Evolutionary conservation across 164 flowering plant species (phyloP).

Genomic region (Aristolochia fimbriata): DNA sequence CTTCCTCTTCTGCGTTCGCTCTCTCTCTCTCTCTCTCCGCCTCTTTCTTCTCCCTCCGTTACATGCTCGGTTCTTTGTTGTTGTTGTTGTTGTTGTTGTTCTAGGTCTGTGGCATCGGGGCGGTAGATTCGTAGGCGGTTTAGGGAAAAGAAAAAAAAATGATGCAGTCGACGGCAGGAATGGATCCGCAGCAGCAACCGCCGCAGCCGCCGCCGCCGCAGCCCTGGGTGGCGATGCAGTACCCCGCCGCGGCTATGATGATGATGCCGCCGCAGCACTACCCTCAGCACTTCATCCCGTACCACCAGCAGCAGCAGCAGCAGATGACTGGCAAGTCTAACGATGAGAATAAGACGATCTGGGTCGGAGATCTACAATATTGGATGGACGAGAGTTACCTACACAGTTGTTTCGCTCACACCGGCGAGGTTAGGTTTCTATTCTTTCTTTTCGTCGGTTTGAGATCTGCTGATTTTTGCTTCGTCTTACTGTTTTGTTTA

Average conservation of each 20-base stretch:
- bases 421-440: constrained; percentile 47
- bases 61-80: too few species aligned
- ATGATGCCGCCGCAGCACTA: constrained; percentile 62
- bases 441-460: neutral
- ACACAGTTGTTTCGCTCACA: constrained; percentile 53
- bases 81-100: neutral
- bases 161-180: constrained; percentile 42
- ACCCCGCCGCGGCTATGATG: constrained; percentile 61
- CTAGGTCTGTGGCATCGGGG: neutral
- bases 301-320: constrained; percentile 25
- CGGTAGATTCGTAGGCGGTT: neutral
- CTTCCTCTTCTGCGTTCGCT: too few species aligned
- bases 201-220: constrained; percentile 21
- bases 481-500: too few species aligned
- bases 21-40: too few species aligned
- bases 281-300: constrained; percentile 43
- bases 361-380: constrained; percentile 80
- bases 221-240: constrained; percentile 67
- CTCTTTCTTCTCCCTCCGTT: neutral
- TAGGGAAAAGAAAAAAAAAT: too few species aligned
- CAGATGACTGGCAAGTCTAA: constrained; percentile 22
- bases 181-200: constrained; percentile 22
- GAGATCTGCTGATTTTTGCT: neutral
- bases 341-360: constrained; percentile 64
- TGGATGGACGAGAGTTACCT: constrained; percentile 97